Evolutionary conservation across 352 stramenopile species (phyloP), one percentile per base, ranked within the genome.

Genomic region (Phytophthora rubi): DNA sequence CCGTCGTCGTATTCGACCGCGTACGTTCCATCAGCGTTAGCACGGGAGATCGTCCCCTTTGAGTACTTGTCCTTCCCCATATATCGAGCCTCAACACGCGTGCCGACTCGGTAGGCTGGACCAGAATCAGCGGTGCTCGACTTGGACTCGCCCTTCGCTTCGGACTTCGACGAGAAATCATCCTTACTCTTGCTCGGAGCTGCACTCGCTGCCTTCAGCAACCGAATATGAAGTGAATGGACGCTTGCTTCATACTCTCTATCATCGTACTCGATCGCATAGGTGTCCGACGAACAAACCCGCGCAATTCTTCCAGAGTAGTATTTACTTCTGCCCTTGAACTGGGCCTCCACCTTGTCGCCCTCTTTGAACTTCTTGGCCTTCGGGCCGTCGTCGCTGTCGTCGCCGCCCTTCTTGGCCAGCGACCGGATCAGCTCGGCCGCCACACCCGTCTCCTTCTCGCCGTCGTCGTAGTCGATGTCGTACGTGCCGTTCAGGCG

Each of bases 401-500:
- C 64, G 44, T 26, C 62, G 33, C 32, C 64, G 28, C 56, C 37
- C 64, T 71, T 71, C 64, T 61, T 71, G 64, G 26, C 64, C 28
- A 66, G 6, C 53, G 33, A 63, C 49, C 62, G 65, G 56, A 88
- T 88, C n/a, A 87, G 60, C 33, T 83, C 66, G 39, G 65, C 61
- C 13, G 71, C 65, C n/a, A 91, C 77, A 69, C 77, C 63, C n/a
- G 75, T 87, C 45, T 92, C 85, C 44, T 79, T 79, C 42, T 93
- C 86, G 18, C 89, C 88, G 53, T 97, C 89, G 39, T 96, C 83
- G 65, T 94, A 95, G 55, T 87, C 73, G 47, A 95, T 87, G 60
- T 91, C 81, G 62, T 87, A 95, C 9, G 85, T 95, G 44, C 85
- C 86, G 59, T 95, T 85, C 48, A 77, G 59, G 37, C 85, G 23